These are phyloP conservation scores for Vanilla planifolia DNA, from an alignment of 106 monocot genomes.

Conservation along the genomic window DNA sequence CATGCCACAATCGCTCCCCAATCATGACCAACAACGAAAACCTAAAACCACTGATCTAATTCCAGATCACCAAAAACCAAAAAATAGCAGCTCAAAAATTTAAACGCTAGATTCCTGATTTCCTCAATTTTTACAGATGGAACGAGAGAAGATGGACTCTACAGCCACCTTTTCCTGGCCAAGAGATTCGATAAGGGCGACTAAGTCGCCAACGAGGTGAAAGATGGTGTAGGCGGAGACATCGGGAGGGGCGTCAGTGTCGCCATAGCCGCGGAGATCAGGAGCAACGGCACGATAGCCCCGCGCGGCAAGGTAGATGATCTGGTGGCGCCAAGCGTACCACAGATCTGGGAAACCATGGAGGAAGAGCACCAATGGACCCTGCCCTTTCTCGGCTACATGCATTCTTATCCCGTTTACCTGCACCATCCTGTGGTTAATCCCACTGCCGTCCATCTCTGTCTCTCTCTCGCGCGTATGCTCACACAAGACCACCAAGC, in stretches of 20 bases:
- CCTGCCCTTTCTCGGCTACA: conserved; percentile 10
- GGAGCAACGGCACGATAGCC: conserved; percentile 5
- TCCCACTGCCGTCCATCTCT: conserved; percentile 5
- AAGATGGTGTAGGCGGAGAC: conserved; percentile 9
- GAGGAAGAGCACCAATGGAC: conserved; percentile 23
- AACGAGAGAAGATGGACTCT: not conserved
- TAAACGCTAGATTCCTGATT: not conserved
- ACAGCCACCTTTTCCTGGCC: conserved; percentile 9
- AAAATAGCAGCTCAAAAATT: no score
- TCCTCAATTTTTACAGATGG: not conserved
- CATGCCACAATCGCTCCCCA: conserved; percentile 64
- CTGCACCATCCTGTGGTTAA: conserved; percentile 25
- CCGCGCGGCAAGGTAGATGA: conserved; percentile 21
- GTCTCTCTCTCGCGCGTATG: not conserved
- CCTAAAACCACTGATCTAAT: conserved; percentile 16
- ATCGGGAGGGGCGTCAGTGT: conserved; percentile 2
- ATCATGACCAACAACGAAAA: conserved; percentile 63
- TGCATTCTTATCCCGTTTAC: conserved; percentile 48
- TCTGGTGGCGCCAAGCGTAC: conserved; percentile 78
- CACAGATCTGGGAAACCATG: conserved; percentile 78
- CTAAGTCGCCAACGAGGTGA: conserved; percentile 9
- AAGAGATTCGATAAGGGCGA: conserved; percentile 24
- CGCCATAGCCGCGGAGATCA: conserved; percentile 11
- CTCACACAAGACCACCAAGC: no score
- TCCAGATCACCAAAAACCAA: no score